Evolutionary conservation across 768 basidiomycete genomes (phyloP).

Genomic region (Pisolithus marmoratus): DNA sequence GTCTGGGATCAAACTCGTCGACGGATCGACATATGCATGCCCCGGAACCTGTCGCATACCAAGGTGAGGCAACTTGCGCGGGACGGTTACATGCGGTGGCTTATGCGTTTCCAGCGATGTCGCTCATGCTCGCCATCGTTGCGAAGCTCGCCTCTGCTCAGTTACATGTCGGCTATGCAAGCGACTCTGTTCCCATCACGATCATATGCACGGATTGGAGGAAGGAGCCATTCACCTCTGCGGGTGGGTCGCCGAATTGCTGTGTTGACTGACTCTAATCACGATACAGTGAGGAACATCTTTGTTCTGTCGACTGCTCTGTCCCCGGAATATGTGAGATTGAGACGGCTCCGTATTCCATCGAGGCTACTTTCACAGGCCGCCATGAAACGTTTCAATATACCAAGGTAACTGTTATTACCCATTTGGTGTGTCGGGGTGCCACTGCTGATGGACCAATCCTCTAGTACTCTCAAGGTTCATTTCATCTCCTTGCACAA

Average conservation of each 20-base stretch:
- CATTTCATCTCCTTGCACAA: neutral
- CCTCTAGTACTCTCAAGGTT: constrained; percentile 51
- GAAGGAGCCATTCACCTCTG: constrained; percentile 44
- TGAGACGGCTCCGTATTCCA: constrained; percentile 50
- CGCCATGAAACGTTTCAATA: constrained; percentile 57
- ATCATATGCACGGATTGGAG: constrained; percentile 51
- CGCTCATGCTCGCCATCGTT: constrained; percentile 42
- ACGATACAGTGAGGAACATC: constrained; percentile 42
- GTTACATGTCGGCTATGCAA: constrained; percentile 50
- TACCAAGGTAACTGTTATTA: constrained; percentile 42
- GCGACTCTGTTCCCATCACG: constrained; percentile 39
- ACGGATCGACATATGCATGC: constrained; percentile 36
- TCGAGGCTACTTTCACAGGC: constrained; percentile 59
- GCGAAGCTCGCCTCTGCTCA: constrained; percentile 50
- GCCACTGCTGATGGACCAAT: neutral
- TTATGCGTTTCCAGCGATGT: constrained; percentile 32
- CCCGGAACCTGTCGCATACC: constrained; percentile 36
- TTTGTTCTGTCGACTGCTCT: constrained; percentile 38
- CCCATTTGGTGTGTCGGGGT: neutral
- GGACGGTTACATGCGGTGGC: neutral
- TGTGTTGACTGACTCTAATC: neutral
- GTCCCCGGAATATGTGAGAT: constrained; percentile 52
- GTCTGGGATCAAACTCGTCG: constrained; percentile 21
- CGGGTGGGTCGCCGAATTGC: constrained; percentile 34
- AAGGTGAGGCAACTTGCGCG: constrained; percentile 25